These are phyloP conservation scores for Podospora appendiculata DNA, from an alignment of 495 filamentous ascomycete species.

Conservation along the genomic window DNA sequence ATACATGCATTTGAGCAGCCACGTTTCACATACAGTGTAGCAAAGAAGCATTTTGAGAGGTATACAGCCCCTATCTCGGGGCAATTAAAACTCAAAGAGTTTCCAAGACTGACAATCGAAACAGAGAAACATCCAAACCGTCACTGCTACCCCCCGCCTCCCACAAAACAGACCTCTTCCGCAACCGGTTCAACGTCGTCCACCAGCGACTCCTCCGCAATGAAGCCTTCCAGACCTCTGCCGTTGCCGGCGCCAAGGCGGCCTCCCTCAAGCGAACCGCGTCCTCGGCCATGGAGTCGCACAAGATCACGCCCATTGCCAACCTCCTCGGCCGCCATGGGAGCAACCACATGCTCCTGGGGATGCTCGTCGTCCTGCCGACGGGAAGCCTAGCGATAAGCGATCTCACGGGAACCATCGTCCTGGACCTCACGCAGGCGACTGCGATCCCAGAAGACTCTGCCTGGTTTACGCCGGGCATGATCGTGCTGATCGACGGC, in stretches of 20 bases:
- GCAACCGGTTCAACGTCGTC: slow-evolving; percentile 81
- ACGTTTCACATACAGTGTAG: slow-evolving; percentile 71
- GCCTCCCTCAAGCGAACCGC: slow-evolving; percentile 43
- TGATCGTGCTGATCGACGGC: slow-evolving; percentile 91
- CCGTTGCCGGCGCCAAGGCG: slow-evolving; percentile 42
- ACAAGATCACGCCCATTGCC: slow-evolving; percentile 87
- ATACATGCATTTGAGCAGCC: slow-evolving; percentile 81
- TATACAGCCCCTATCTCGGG: slow-evolving; percentile 14
- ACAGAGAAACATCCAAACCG: slow-evolving; percentile 53
- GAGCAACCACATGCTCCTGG: slow-evolving; percentile 78
- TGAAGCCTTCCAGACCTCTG: slow-evolving; percentile 81
- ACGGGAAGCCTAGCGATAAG: slow-evolving; percentile 75
- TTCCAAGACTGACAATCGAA: not conserved
- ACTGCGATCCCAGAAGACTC: slow-evolving; percentile 75
- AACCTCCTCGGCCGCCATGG: slow-evolving; percentile 88
- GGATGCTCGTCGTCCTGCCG: slow-evolving; percentile 71
- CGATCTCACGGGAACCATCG: slow-evolving; percentile 81
- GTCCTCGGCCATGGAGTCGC: slow-evolving; percentile 54
- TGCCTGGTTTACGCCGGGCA: slow-evolving; percentile 86
- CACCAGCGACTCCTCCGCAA: slow-evolving; percentile 88
- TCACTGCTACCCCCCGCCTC: slow-evolving; percentile 71
- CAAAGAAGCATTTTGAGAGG: slow-evolving; percentile 88
- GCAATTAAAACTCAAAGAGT: not conserved
- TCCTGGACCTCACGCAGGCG: slow-evolving; percentile 74
- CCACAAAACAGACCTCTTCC: slow-evolving; percentile 77